phyloP scores from a whole-genome alignment of 2,329 filamentous ascomycete genomes.

The Aspergillus bombycis region DNA sequence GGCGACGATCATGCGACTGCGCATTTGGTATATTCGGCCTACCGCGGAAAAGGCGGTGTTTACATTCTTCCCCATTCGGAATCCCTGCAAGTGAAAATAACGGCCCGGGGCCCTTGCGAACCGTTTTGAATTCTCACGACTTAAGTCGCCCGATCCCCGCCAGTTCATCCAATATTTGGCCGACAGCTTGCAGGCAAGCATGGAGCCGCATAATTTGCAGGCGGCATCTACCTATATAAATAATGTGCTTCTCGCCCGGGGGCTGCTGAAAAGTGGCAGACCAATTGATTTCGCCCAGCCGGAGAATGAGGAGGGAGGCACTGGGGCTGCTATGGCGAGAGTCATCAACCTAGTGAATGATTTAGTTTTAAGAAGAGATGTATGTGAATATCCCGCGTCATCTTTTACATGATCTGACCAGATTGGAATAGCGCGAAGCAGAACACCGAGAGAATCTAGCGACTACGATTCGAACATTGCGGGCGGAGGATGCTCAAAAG shows the following conservation, averaged over 20 bases:
- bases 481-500: conserved; percentile 74
- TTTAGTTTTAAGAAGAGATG: conserved; percentile 84
- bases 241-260: conserved; percentile 66
- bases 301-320: conserved; percentile 61
- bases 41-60: conserved; percentile 37
- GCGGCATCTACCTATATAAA: conserved; percentile 67
- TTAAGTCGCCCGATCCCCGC: neutral
- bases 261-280: conserved; percentile 60
- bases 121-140: neutral
- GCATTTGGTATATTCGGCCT: conserved; percentile 19
- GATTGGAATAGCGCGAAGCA: conserved; percentile 72
- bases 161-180: conserved; percentile 1
- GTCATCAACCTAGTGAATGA: conserved; percentile 96
- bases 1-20: conserved; percentile 23
- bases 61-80: conserved; percentile 49
- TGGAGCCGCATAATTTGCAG: conserved; percentile 57
- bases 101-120: conserved; percentile 5
- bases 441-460: conserved; percentile 85
- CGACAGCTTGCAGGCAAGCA: conserved; percentile 36
- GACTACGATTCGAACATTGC: conserved; percentile 73
- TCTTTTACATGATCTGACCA: conserved; percentile 14
- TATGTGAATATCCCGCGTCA: conserved; percentile 49
- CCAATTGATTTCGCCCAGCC: conserved; percentile 79
- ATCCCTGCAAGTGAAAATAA: conserved; percentile 22
- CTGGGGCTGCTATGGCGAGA: conserved; percentile 73